Evolutionary conservation across 176 grass and related monocot genomes (phyloP).

Genomic region (Chrysopogon serrulatus): DNA sequence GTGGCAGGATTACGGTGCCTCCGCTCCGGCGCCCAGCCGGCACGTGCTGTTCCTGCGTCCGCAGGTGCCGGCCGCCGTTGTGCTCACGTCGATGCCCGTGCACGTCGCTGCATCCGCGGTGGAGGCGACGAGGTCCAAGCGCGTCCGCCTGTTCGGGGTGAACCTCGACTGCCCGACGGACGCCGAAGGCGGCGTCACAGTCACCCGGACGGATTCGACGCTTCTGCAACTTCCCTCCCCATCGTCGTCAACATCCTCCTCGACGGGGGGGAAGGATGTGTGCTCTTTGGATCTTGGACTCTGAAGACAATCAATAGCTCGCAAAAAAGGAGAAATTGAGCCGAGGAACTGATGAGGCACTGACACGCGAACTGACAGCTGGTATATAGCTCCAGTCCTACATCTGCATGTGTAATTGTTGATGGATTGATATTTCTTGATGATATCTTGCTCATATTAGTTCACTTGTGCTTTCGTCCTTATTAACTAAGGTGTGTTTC

Average conservation of each 20-base stretch:
- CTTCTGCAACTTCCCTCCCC: conserved; percentile 22
- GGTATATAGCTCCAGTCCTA: conserved; percentile 45
- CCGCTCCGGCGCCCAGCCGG: not conserved
- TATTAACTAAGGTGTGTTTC: conserved; percentile 8
- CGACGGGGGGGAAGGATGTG: conserved; percentile 50
- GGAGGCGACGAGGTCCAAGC: conserved; percentile 35
- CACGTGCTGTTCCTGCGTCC: conserved; percentile 59
- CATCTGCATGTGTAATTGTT: conserved; percentile 30
- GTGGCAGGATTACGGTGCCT: conserved; percentile 25
- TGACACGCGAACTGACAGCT: conserved; percentile 22
- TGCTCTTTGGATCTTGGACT: conserved; percentile 81
- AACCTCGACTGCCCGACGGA: conserved; percentile 51
- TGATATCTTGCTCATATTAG: conserved; percentile 26
- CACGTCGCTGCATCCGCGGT: conserved; percentile 5
- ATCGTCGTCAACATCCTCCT: conserved; percentile 47
- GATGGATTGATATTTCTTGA: conserved; percentile 30
- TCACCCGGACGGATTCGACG: not conserved
- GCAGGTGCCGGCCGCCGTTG: conserved; percentile 47
- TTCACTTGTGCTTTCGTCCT: conserved; percentile 23
- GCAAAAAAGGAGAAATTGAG: not conserved
- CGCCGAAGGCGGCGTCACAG: not conserved
- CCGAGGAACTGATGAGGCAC: not conserved
- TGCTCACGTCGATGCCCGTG: conserved; percentile 62
- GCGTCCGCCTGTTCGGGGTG: conserved; percentile 84
- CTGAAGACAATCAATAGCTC: conserved; percentile 26